A percentile compares a stretch with the other conserved stretches of the same genome.
These are phyloP conservation scores for Exutisphaerella laricina DNA, from an alignment of 2,329 filamentous ascomycete genomes.

Conservation along the genomic window DNA sequence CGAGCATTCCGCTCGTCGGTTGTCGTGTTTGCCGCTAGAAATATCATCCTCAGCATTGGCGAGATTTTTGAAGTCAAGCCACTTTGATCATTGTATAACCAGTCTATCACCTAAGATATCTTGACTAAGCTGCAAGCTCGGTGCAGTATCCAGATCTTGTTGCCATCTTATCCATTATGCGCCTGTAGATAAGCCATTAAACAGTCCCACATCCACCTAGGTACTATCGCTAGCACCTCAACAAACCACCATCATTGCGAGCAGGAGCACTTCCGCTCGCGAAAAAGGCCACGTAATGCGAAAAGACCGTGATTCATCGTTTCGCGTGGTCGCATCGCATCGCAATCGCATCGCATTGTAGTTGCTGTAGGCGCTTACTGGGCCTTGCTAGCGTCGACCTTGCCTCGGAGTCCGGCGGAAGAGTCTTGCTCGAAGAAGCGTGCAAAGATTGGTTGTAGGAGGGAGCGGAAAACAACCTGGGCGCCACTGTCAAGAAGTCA, in stretches of 20 bases:
- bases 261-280: background rate
- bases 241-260: background rate
- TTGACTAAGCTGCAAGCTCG: background rate
- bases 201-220: background rate
- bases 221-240: conserved; percentile 1
- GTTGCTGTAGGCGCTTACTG: conserved; percentile 22
- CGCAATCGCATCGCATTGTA: too few species aligned
- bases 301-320: background rate
- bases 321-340: background rate
- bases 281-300: background rate
- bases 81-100: background rate
- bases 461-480: conserved; percentile 92
- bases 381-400: conserved; percentile 29
- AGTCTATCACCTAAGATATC: background rate
- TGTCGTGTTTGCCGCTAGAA: too few species aligned
- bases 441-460: conserved; percentile 84
- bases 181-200: background rate
- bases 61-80: too few species aligned
- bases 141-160: background rate
- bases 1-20: too few species aligned
- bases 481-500: conserved; percentile 61
- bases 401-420: conserved; percentile 72
- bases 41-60: too few species aligned
- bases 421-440: conserved; percentile 76
- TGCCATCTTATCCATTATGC: background rate